Conservation (phyloP, 495 filamentous ascomycete species). For the Penicillium fimorum region DNA sequence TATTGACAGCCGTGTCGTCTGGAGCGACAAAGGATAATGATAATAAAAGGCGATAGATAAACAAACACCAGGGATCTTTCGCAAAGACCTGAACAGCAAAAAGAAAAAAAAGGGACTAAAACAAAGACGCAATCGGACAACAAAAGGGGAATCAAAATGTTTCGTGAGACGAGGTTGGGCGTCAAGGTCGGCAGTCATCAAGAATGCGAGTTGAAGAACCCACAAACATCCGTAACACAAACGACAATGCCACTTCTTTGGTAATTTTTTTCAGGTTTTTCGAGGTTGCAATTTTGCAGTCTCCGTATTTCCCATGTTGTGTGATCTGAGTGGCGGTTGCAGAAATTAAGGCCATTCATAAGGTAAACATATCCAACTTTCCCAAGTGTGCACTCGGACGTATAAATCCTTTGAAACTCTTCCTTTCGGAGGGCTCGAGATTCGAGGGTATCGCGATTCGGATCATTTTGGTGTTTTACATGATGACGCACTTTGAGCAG, state of each 20-base stretch:
- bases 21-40: constrained; percentile 19
- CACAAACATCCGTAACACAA: constrained; percentile 26
- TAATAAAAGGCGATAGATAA: constrained; percentile 24
- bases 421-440: neutral
- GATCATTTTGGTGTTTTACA: constrained; percentile 59
- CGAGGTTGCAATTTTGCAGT: constrained; percentile 6
- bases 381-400: neutral
- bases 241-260: constrained; percentile 18
- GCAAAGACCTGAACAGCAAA: constrained; percentile 14
- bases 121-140: constrained; percentile 31
- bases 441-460: constrained; percentile 6
- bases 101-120: constrained; percentile 19
- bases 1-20: constrained; percentile 33
- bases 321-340: constrained; percentile 11
- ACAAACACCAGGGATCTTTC: constrained; percentile 23
- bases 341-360: constrained; percentile 16
- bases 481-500: constrained; percentile 83
- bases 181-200: constrained; percentile 39
- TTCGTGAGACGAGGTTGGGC: constrained; percentile 47
- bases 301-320: constrained; percentile 23
- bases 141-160: constrained; percentile 49
- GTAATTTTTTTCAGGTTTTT: constrained; percentile 9
- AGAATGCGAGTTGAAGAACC: constrained; percentile 30
- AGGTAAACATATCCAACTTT: constrained; percentile 10
- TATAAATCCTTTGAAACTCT: neutral